A percentile compares a stretch with the other conserved stretches of the same genome.
Conservation (phyloP, 345 rosid genomes). For the Combretum micranthum region DNA sequence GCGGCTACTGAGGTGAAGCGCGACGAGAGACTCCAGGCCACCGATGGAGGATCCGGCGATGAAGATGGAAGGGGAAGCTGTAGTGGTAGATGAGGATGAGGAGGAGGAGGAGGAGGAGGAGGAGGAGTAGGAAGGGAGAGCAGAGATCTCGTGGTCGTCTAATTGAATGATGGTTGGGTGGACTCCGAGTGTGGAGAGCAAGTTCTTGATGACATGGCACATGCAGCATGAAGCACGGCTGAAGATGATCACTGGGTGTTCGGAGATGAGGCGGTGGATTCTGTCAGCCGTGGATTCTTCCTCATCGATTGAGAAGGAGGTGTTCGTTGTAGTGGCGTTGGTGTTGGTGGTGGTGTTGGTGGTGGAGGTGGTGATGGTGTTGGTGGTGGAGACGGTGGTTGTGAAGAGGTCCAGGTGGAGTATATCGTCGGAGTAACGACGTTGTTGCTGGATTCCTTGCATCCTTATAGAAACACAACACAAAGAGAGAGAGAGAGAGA, state of each 20-base stretch:
- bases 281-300: constrained; percentile 59
- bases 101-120: constrained; percentile 11
- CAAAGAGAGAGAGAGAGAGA: not conserved
- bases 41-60: constrained; percentile 80
- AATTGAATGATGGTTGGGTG: constrained; percentile 89
- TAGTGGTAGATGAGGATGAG: constrained; percentile 14
- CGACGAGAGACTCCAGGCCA: constrained; percentile 86
- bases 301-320: constrained; percentile 69
- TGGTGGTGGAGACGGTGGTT: constrained; percentile 11
- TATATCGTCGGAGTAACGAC: constrained; percentile 39
- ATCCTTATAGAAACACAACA: constrained; percentile 19
- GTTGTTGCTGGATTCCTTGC: constrained; percentile 54
- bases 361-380: constrained; percentile 13
- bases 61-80: constrained; percentile 64
- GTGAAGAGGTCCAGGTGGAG: constrained; percentile 36
- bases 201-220: constrained; percentile 93
- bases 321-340: too few relatives aligned
- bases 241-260: constrained; percentile 89
- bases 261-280: constrained; percentile 81
- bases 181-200: constrained; percentile 71
- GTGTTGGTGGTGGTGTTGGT: constrained; percentile 24
- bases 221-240: constrained; percentile 86
- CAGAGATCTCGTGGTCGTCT: constrained; percentile 76
- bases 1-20: constrained; percentile 76
- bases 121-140: constrained; percentile 35